Base-by-base conservation (phyloP, 768 basidiomycete species). In the Leccinellum rugosiceps region DNA sequence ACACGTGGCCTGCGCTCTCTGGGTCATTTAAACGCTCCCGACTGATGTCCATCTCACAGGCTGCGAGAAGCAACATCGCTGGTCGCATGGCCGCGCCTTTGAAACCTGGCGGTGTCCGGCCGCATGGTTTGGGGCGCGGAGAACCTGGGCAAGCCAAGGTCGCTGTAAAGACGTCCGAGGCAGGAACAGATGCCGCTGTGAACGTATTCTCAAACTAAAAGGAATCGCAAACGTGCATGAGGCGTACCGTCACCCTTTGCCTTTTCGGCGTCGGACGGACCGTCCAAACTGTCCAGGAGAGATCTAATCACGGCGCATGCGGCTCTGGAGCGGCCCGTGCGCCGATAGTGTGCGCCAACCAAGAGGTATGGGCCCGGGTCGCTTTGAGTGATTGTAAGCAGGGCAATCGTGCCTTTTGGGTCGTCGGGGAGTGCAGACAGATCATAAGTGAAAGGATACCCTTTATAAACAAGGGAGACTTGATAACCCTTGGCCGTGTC, bases 311-410 rank as follows among this genome's bases (percentile, higher is more conserved):
- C 63, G 46, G 65, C 52, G 44, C 70, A 55, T 13, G 70, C 70
- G 51, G 70, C 70, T 53, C 60, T 62, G 54, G 70, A 57, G 31
- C 70, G 72, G 52, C 68, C 70, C 47, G 70, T 72, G 38, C 72
- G 68, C 57, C 70, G 67, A 59, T 72, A 72, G 62, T 70, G 72
- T 30, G 72, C 70, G 11, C 64, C 62, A 25, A 72, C 58, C 41
- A 72, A 45, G 53, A 72, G 30, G 62, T 72, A 72, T 55, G 70
- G 58, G 38, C 70, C 72, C 13, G 70, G 72, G 58, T 70, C 72
- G 23, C 68, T 68, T 30, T 67, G 53, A 44, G 72, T 72, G 31
- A 59, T 52, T 41, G 45, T 57, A 45, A 72, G 68, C 47, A 72
- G 55, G 8, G 63, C 60, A 34, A 72, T 68, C 34, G 62, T 62